Evolutionary conservation across 148 eudicot species (phyloP), one percentile per base, ranked within the genome.

Genomic region (Chenopodium album): DNA sequence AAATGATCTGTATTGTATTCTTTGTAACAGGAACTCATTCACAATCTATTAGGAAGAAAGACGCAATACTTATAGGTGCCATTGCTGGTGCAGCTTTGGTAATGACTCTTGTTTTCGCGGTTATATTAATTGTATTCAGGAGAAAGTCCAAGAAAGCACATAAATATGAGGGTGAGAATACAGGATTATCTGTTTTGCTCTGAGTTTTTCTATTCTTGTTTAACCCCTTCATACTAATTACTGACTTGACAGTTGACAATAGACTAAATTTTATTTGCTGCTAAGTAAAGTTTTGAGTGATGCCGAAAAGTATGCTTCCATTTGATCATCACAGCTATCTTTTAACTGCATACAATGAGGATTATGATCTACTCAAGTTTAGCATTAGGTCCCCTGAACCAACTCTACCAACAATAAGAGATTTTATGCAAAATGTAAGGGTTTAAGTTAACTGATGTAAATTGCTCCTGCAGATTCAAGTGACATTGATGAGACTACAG

Each of bases 401-500:
- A 2, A 50, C 54, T 50, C 54, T 50, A 50, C 54, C 12, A 9
- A 50, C 54, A 1, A 3, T 11, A 50, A 12, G 54, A 50, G 54
- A 50, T 41, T 41, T 5, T 41, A 6, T 41, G 44, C 44, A 41
- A 41, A 41, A 41, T 41, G 44, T 41, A 41, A 41, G 44, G 44
- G 44, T 41, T 41, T 41, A 41, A 41, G 44, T 41, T 41, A 41
- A 41, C 44, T 5, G 37, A 52, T 62, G 29, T 71, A 28, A 26
- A 23, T 52, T 75, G 26, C 20, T 83, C n/a, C 47, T 76, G 72
- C 80, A 85, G 87, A 85, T 41, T 77, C 72, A 14, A 54, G 64
- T 14, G 87, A 85, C 34, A 85, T 85, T 52, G 84, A 85, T 52
- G 84, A 85, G 20, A 52, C 71, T 4, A 83, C 31, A 41, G 84